Base-by-base conservation (phyloP, 169 alveolate genomes). In the Babesia bigemina region DNA sequence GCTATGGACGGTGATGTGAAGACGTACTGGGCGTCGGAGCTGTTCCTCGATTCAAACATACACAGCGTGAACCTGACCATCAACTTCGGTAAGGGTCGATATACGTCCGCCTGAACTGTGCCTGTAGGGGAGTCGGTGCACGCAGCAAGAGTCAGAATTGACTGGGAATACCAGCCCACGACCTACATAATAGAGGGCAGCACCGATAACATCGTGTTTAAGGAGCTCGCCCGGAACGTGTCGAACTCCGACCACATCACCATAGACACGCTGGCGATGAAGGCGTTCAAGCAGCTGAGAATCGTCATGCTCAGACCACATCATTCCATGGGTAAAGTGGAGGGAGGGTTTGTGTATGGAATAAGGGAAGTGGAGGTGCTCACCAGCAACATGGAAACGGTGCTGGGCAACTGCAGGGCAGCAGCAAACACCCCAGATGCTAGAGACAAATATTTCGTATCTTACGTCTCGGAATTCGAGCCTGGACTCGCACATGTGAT, bases 101-200 rank as follows among this genome's bases (percentile, higher is more conserved):
- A 24, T 75, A 4, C 26, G 2, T 48, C 21, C 4, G 26, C 28
- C 13, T 36, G 8, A 26, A 2, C 0, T 9, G 3, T 10, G 4
- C 2, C 2, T 28, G 0, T 52, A 82, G 92, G 84, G 10, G 75
- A 86, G 52, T 50, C 70, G 44, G 86, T 66, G 36, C 89, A 86
- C 44, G 75, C 90, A 29, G 76, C 93, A 52, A 74, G 94, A 45
- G 72, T 91, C 14, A 62, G 92, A 55, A 91, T 94, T 22, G 94
- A 89, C 55, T 94, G 97, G 97, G 97, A 93, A 69, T 93, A 91
- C 60, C 97, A 96, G 50, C 96, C 97, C 8, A 71, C 93, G 55
- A 87, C 92, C 55, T 94, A 94, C 77, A 72, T 79, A 29, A 79
- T 94, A n/a, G 88, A 86, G 50, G 90, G 91, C 44, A 92, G 96